These are phyloP conservation scores for Magnusiomyces paraingens DNA, from an alignment of 1,139 yeast species.

Conservation along the genomic window DNA sequence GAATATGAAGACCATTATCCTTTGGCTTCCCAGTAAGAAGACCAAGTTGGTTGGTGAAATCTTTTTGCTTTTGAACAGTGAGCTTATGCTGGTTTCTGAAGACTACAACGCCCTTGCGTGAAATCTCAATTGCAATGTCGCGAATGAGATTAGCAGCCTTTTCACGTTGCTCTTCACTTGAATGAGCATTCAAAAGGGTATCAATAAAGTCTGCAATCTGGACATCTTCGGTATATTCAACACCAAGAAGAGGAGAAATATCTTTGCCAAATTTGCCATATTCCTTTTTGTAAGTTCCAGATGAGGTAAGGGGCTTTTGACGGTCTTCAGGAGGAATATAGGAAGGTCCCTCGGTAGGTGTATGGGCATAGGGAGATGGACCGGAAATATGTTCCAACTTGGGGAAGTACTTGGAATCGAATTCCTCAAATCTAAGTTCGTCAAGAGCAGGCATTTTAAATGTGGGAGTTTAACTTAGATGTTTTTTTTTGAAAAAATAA, in stretches of 20 bases:
- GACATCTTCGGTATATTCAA: constrained; percentile 8
- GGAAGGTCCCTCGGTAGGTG: constrained; percentile 20
- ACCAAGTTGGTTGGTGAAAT: constrained; percentile 53
- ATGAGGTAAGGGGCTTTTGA: neutral
- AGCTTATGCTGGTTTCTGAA: constrained; percentile 57
- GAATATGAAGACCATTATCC: constrained; percentile 53
- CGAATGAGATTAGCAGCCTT: constrained; percentile 42
- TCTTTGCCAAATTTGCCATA: constrained; percentile 6
- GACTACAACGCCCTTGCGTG: constrained; percentile 61
- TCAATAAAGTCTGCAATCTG: constrained; percentile 1
- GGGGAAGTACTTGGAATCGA: neutral
- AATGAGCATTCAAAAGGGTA: too few species aligned
- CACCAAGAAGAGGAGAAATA: constrained; percentile 4
- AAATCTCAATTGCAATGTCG: constrained; percentile 57
- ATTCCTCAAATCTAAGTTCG: constrained; percentile 4
- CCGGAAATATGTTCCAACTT: constrained; percentile 1
- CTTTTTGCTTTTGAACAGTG: constrained; percentile 45
- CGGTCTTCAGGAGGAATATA: constrained; percentile 9
- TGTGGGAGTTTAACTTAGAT: too few species aligned
- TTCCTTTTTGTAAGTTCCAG: constrained; percentile 2
- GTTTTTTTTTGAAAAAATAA: too few species aligned
- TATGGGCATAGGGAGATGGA: constrained; percentile 24
- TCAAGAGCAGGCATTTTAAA: constrained; percentile 7
- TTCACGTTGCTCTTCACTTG: too few species aligned
- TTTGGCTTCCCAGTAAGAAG: constrained; percentile 61